Evolutionary conservation across 2,329 filamentous ascomycete species (phyloP).

Genomic region (Colletotrichum magnum): DNA sequence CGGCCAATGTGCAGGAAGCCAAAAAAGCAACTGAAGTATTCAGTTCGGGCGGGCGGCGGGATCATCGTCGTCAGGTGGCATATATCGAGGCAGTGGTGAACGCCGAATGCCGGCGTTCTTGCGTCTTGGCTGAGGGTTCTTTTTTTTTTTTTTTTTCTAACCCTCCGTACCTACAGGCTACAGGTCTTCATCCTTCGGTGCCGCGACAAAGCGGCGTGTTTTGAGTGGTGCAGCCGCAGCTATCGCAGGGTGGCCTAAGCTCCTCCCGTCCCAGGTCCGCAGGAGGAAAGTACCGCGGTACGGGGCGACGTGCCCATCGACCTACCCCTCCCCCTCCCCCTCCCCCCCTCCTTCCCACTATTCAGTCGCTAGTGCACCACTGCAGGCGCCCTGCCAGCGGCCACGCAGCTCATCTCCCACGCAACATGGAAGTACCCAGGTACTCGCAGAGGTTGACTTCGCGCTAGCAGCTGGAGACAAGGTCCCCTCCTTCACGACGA

Average conservation of each 20-base stretch:
- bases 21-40: too few relatives aligned
- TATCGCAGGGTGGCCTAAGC: conserved; percentile 36
- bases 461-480: conserved; percentile 40
- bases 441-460: conserved; percentile 24
- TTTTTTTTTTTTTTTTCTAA: not conserved
- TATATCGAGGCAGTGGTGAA: not conserved
- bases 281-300: conserved; percentile 22
- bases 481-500: conserved; percentile 37
- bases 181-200: conserved; percentile 1
- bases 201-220: conserved; percentile 38
- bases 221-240: conserved; percentile 26
- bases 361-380: not conserved
- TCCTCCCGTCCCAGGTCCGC: conserved; percentile 16
- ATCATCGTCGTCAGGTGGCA: conserved; percentile 22
- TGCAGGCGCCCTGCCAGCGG: conserved; percentile 7
- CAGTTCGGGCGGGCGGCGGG: not conserved
- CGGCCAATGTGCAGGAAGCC: too few relatives aligned
- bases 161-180: not conserved
- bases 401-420: conserved; percentile 12
- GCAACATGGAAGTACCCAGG: conserved; percentile 17
- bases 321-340: conserved; percentile 24
- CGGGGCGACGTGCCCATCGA: not conserved
- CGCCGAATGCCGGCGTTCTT: conserved; percentile 33
- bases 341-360: not conserved
- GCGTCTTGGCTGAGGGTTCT: not conserved